These are phyloP conservation scores for Ormosia emarginata DNA, from an alignment of 306 rosid genomes.

Conservation along the genomic window DNA sequence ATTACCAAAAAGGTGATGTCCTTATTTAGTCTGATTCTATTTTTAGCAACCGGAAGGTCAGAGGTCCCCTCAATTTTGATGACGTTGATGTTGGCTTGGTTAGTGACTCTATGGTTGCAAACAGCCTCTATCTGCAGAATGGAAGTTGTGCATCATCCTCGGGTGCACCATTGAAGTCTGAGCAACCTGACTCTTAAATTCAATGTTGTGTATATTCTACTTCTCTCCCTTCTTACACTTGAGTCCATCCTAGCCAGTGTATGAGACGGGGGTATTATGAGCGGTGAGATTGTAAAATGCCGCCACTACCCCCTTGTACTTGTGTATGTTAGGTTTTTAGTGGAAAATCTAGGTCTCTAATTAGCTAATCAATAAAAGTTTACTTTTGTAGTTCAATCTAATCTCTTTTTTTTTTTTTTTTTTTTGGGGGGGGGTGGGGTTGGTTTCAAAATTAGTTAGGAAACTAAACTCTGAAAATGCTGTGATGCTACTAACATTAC, in stretches of 20 bases:
- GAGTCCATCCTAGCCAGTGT: slow-evolving; percentile 25
- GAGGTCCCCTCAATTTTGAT: slow-evolving; percentile 80
- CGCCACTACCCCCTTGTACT: slow-evolving; percentile 58
- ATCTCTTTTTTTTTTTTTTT: background rate
- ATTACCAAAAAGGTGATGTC: background rate
- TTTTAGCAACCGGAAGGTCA: slow-evolving; percentile 68
- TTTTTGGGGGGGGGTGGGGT: background rate
- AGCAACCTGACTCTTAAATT: slow-evolving; percentile 68
- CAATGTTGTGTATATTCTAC: slow-evolving; percentile 46
- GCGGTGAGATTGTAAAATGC: slow-evolving; percentile 82
- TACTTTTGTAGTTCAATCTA: background rate
- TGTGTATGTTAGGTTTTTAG: slow-evolving; percentile 31
- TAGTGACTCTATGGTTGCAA: slow-evolving; percentile 92
- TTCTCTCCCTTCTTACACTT: slow-evolving; percentile 19
- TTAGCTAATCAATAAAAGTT: slow-evolving; percentile 36
- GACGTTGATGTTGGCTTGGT: slow-evolving; percentile 84
- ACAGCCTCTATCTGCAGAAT: slow-evolving; percentile 84
- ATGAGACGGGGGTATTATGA: slow-evolving; percentile 51
- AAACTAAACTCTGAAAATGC: background rate
- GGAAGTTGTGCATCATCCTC: slow-evolving; percentile 81
- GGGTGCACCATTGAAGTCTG: slow-evolving; percentile 70
- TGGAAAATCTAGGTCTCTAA: slow-evolving; percentile 31
- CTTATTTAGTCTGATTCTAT: slow-evolving; percentile 7
- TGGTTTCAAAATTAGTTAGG: background rate
- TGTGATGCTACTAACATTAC: background rate